A percentile compares a stretch with the other conserved stretches of the same genome.
These are phyloP conservation scores for Paecilomyces sp. DNA, from an alignment of 2,329 filamentous ascomycete genomes.

Conservation along the genomic window DNA sequence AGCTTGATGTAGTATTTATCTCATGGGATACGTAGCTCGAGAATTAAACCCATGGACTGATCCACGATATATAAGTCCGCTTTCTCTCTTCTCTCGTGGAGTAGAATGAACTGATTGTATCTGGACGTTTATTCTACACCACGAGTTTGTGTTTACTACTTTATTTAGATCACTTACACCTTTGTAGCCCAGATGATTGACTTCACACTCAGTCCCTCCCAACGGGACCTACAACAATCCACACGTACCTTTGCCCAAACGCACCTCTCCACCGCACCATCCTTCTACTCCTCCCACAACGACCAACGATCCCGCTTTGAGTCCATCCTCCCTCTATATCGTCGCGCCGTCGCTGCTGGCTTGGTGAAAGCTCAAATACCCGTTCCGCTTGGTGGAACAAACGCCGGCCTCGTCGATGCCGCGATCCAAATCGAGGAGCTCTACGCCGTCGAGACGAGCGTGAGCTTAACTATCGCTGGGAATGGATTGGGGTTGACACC, in stretches of 20 bases:
- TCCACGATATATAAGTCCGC: not conserved
- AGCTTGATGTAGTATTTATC: not conserved
- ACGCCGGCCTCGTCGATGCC: constrained; percentile 40
- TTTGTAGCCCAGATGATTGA: not conserved
- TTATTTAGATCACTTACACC: no score
- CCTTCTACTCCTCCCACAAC: constrained; percentile 11
- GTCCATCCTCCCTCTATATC: constrained; percentile 42
- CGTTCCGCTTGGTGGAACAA: constrained; percentile 39
- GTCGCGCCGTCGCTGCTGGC: constrained; percentile 35
- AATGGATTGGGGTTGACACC: constrained; percentile 48
- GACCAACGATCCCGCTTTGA: constrained; percentile 38
- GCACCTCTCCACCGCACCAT: not conserved
- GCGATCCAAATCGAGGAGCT: constrained; percentile 48
- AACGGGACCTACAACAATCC: not conserved
- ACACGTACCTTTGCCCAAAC: not conserved
- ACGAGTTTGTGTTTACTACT: no score
- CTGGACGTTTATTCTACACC: no score
- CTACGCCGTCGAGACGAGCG: constrained; percentile 45
- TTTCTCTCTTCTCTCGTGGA: not conserved
- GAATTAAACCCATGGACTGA: no score
- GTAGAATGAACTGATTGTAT: no score
- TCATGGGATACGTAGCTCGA: not conserved
- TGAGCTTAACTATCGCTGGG: constrained; percentile 44
- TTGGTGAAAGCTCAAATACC: constrained; percentile 45
- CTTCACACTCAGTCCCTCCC: not conserved